These are phyloP conservation scores for Melanomma pulvis-pyrius DNA, from an alignment of 495 filamentous ascomycete species.

Conservation along the genomic window DNA sequence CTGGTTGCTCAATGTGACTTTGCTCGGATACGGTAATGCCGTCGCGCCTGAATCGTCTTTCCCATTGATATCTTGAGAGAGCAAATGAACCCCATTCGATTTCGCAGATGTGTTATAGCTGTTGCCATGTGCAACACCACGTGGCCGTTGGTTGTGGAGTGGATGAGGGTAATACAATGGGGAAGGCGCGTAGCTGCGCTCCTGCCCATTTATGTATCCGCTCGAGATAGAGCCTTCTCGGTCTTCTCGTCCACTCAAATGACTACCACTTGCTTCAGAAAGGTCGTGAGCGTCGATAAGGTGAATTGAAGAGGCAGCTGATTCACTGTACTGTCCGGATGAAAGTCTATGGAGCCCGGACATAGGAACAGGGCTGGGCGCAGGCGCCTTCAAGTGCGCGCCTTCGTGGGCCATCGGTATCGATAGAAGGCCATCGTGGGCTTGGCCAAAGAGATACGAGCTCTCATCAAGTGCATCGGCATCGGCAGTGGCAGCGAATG, in stretches of 20 bases:
- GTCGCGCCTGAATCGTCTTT: background rate
- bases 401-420: conserved; percentile 28
- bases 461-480: conserved; percentile 30
- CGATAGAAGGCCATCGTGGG: conserved; percentile 24
- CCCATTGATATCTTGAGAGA: conserved; percentile 2
- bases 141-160: background rate
- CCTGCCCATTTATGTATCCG: conserved; percentile 26
- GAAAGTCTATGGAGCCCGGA: conserved; percentile 28
- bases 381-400: conserved; percentile 23
- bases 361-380: conserved; percentile 22
- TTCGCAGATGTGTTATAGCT: background rate
- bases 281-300: conserved; percentile 29
- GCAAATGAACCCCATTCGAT: background rate
- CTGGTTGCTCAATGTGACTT: background rate
- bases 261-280: conserved; percentile 32
- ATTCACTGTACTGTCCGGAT: conserved; percentile 39
- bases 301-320: conserved; percentile 36
- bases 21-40: background rate
- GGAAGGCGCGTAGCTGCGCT: conserved; percentile 23
- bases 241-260: conserved; percentile 35
- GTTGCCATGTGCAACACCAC: background rate
- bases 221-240: conserved; percentile 30
- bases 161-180: conserved; percentile 19
- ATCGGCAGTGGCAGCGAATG: conserved; percentile 27
- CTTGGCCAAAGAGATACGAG: conserved; percentile 26